Evolutionary conservation across 1,139 yeast genomes (phyloP).

Genomic region (Blastobotrys arbuscula): DNA sequence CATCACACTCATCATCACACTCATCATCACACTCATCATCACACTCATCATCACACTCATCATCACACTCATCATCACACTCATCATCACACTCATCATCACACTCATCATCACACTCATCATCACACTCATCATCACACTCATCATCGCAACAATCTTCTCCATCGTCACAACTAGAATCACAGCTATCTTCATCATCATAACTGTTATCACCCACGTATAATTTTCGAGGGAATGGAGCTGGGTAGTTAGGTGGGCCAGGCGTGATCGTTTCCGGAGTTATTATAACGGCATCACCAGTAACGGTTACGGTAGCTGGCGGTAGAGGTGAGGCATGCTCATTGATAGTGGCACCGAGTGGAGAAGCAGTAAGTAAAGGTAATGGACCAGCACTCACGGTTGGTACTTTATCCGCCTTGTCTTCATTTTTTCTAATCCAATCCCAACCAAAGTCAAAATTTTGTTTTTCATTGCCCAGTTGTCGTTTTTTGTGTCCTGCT

Average conservation of each 20-base stretch:
- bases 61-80: not conserved
- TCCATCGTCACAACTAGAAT: not conserved
- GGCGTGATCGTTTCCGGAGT: not conserved
- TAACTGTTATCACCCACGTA: not conserved
- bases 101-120: not conserved
- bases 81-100: conserved; percentile 3
- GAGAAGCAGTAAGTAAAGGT: too few relatives aligned
- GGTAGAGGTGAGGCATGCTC: conserved; percentile 1
- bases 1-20: not conserved
- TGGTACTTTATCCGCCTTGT: too few relatives aligned
- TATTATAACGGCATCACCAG: not conserved
- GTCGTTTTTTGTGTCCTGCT: not conserved
- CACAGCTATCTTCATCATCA: conserved; percentile 1
- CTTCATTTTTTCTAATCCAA: too few relatives aligned
- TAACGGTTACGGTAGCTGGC: not conserved
- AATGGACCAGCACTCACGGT: too few relatives aligned
- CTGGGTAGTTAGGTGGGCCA: not conserved
- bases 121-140: conserved; percentile 1
- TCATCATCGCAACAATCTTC: conserved; percentile 1
- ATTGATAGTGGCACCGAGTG: not conserved
- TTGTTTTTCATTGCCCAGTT: not conserved
- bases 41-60: not conserved
- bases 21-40: conserved; percentile 4
- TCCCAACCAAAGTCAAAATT: not conserved
- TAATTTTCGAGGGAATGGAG: not conserved